Conservation (phyloP, 1,284 basidiomycete species). For the Boletus semigastroideus region DNA sequence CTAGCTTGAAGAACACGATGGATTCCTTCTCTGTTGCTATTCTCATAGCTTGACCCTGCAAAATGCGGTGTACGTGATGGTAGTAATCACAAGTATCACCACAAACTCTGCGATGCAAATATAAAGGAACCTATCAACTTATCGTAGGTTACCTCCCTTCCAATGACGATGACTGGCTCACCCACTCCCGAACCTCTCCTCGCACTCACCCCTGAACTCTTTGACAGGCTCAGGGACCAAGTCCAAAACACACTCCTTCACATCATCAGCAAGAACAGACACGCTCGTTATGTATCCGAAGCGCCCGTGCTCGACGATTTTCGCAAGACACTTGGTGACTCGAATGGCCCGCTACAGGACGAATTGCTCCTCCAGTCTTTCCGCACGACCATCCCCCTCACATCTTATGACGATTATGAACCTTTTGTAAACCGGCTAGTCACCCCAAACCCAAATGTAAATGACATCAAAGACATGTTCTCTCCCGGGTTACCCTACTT, state of each 20-base stretch:
- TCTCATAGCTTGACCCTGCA: no score
- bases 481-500: conserved; percentile 25
- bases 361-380: conserved; percentile 13
- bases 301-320: conserved; percentile 14
- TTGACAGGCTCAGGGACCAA: conserved; percentile 1
- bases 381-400: conserved; percentile 18
- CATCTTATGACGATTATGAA: conserved; percentile 20
- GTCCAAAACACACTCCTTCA: conserved; percentile 1
- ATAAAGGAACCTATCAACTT: background rate
- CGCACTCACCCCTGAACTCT: conserved; percentile 15
- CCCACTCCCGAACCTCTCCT: background rate
- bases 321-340: background rate
- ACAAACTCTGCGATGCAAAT: background rate
- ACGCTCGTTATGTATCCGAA: conserved; percentile 11
- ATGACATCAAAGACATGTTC: conserved; percentile 25
- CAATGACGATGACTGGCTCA: background rate
- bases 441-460: background rate
- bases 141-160: background rate
- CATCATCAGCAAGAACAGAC: conserved; percentile 12
- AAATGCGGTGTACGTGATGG: no score
- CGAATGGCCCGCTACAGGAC: background rate
- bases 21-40: no score
- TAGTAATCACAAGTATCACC: no score
- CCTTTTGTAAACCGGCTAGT: conserved; percentile 17
- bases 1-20: no score